These are phyloP conservation scores for Antitrichia curtipendula DNA, from an alignment of 225 moss, liverwort and hornwort genomes.

Conservation along the genomic window DNA sequence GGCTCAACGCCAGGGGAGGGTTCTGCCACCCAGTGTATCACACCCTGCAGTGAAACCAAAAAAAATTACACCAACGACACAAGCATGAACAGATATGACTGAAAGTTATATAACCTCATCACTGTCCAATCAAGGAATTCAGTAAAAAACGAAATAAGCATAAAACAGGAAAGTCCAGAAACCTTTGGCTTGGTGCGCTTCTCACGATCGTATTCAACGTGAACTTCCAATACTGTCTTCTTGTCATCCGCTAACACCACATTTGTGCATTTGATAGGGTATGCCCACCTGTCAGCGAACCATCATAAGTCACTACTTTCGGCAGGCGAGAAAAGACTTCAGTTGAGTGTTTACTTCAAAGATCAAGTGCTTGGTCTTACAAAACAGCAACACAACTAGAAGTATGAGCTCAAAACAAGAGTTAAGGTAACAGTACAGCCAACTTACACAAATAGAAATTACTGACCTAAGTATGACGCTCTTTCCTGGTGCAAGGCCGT, in stretches of 20 bases:
- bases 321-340: background rate
- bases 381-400: background rate
- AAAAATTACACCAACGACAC: background rate
- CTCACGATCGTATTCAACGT: slow-evolving; percentile 76
- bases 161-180: background rate
- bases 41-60: slow-evolving; percentile 35
- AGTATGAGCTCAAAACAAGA: background rate
- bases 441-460: background rate
- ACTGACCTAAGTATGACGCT: slow-evolving; percentile 85
- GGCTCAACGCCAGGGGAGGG: slow-evolving; percentile 63
- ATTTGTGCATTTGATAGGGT: slow-evolving; percentile 86
- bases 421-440: background rate
- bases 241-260: slow-evolving; percentile 61
- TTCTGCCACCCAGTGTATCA: slow-evolving; percentile 95
- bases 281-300: slow-evolving; percentile 65
- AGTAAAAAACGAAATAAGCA: background rate
- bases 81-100: background rate
- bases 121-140: background rate
- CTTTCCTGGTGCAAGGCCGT: slow-evolving; percentile 92
- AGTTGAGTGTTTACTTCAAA: background rate
- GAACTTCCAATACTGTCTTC: slow-evolving; percentile 61
- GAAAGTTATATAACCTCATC: background rate
- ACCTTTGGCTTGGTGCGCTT: slow-evolving; percentile 95
- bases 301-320: background rate
- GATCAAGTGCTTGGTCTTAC: background rate